Base-by-base conservation (phyloP, 1,284 basidiomycete species). In the Polyporus tsugae region DNA sequence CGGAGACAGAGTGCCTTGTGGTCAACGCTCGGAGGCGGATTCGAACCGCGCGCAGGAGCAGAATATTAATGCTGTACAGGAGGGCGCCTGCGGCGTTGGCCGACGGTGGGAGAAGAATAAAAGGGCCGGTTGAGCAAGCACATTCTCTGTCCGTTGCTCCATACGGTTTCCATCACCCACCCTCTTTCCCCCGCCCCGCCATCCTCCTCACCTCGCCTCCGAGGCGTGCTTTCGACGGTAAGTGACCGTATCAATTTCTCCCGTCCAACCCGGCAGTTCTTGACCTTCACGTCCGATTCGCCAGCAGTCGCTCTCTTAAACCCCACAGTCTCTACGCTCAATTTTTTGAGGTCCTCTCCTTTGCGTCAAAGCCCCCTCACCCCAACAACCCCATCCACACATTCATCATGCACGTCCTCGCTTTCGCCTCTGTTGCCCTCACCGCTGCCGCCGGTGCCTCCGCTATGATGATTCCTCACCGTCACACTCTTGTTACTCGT, bases 341-440 rank as follows among this genome's bases (percentile, higher is more conserved):
- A 53, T 64, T 70, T 67, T 44, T 79, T 76, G 65, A 62, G 59
- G 46, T 55, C 69, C 59, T 73, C 71, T 75, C 74, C 76, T 75
- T 76, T 74, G 77, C 72, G 75, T 76, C 74, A 74, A 74, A 72
- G 67, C 66, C 66, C 59, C 65, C 36, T 60, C 67, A 69, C 69
- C 70, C 70, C 61, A 64, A 11, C 63, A 73, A 73, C 67, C 66
- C 66, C 59, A 61, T 44, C 63, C 67, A 69, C 70, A 70, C 70
- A 60, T 65, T 13, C 63, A 87, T 88, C 83, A 83, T 87, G 76
- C 78, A 80, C 72, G 76, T 80, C 72, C 75, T 87, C 75, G 77
- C 82, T 68, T 67, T 87, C 75, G 75, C 84, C 75, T 81, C 86
- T 74, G 75, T 90, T 73, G 86, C 86, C 70, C 74, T 89, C 75